Base-by-base conservation (phyloP, 1,284 basidiomycete species). In the Phellinidium pouzarii region DNA sequence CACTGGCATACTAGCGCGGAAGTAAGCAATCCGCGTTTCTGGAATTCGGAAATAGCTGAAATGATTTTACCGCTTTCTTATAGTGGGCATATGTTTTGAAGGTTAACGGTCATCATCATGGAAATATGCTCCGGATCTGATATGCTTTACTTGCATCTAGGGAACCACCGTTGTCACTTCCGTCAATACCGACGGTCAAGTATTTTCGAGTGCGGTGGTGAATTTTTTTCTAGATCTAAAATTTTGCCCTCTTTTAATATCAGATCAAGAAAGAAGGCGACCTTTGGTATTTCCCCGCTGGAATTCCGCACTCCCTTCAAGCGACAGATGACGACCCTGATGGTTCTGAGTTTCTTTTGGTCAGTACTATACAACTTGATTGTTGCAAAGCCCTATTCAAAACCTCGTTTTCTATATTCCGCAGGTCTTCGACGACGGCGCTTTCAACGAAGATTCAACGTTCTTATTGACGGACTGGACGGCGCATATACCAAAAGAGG, bases 1-100 rank as follows among this genome's bases (percentile, higher is more conserved):
- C 80, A 83, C 52, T 83, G 81, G 80, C 81, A 82, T 59, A 70
- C 64, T 1, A 71, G 72, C 40, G 71, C 68, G 26, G 80, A 82
- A 62, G 71, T 69, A 59, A 23, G 25, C 38, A 27, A 26, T n/a
- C 6, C 26, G 7, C 9, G 11, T 7, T 19, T 12, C 47, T 22
- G n/a, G 63, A 63, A 40, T 27, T 19, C 44, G 38, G 19, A 31
- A 27, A 3, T 37, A 9, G 9, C 45, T 51, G 31, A 29, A 34
- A 53, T 34, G n/a, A 53, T 25, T 22, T 26, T 25, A 36, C 45
- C 23, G 23, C 7, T 26, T 14, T 27, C 27, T 14, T 7, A 22
- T 20, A 72, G 70, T 79, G 77, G 77, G 74, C 67, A 8, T 79
- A 77, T 55, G 66, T 78, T 50, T 79, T 4, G 65, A 71, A 47